These are phyloP conservation scores for Backusella mclennaniae DNA, from an alignment of 192 early-diverging fungal species.

Conservation along the genomic window DNA sequence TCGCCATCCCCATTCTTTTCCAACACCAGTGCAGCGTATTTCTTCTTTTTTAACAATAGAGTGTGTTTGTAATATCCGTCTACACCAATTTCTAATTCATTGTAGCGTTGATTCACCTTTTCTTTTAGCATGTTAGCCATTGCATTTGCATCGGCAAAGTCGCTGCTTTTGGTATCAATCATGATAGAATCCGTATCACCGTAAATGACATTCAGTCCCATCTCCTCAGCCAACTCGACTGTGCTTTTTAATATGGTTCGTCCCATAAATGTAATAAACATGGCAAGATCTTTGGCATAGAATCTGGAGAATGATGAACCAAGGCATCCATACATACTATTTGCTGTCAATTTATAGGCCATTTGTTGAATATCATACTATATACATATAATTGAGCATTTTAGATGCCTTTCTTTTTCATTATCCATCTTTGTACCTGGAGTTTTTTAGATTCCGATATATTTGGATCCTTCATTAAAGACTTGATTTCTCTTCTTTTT, in stretches of 20 bases:
- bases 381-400: neutral
- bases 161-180: conserved; percentile 83
- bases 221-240: conserved; percentile 74
- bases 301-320: conserved; percentile 94
- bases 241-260: conserved; percentile 95
- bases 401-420: neutral
- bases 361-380: conserved; percentile 90
- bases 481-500: conserved; percentile 84
- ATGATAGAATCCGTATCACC: conserved; percentile 99
- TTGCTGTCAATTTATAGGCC: conserved; percentile 96
- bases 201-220: conserved; percentile 90
- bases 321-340: conserved; percentile 99
- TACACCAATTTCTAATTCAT: conserved; percentile 91
- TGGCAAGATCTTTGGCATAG: conserved; percentile 94
- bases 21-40: conserved; percentile 88
- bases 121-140: conserved; percentile 83
- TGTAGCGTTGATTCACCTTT: conserved; percentile 88
- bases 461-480: conserved; percentile 76
- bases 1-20: conserved; percentile 50
- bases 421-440: conserved; percentile 34
- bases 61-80: conserved; percentile 90
- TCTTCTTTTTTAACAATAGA: conserved; percentile 95
- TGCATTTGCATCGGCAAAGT: conserved; percentile 68
- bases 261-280: conserved; percentile 94
- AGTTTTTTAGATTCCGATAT: conserved; percentile 43